Evolutionary conservation across 352 stramenopile genomes (phyloP), one percentile per base, ranked within the genome.

Genomic region (Hyaloperonospora brassicae): DNA sequence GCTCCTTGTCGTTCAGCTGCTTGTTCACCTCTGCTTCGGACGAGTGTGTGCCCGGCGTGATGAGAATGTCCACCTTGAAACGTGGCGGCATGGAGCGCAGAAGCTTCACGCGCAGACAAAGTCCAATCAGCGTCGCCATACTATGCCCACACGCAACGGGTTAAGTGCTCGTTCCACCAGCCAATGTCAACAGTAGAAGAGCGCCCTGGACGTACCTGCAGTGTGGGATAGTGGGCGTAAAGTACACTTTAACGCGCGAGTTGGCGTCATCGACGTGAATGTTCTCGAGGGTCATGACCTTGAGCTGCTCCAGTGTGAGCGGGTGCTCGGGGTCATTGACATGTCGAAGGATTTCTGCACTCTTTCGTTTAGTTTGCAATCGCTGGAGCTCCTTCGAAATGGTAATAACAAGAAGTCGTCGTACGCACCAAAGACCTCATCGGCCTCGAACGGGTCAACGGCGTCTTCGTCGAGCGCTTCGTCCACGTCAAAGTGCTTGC

Each of bases 1-100:
- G 79, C 63, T 98, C 95, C 64, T 98, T 98, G 68, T 98, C 95
- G 53, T 95, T 94, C 23, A 98, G 79, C 70, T 98, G 95, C 64
- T 98, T 98, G 84, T 98, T 98, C 48, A 98, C 87, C 25, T 89
- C 90, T 22, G 91, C 83, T 76, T 98, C 95, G 50, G 86, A 97
- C 22, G 86, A 83, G 76, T 98, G 95, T 50, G 92, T 96, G 50
- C 95, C 95, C 14, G 88, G 86, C 47, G 94, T 95, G 50, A 98
- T 97, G 43, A 84, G 68, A 14, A 98, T 96, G 51, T 86, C 72
- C 23, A 98, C 83, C 62, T 97, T 98, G 72, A 98, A 98, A 47
- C 90, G 78, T 59, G 80, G 57, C 5, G 91, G 89, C 50, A 98
- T 71, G 41, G 93, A 98, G 23, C 95, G 84, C 52, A 97, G 59